Base-by-base conservation (phyloP, 805 yeast species). In the Maudiozyma pseudohumilis region DNA sequence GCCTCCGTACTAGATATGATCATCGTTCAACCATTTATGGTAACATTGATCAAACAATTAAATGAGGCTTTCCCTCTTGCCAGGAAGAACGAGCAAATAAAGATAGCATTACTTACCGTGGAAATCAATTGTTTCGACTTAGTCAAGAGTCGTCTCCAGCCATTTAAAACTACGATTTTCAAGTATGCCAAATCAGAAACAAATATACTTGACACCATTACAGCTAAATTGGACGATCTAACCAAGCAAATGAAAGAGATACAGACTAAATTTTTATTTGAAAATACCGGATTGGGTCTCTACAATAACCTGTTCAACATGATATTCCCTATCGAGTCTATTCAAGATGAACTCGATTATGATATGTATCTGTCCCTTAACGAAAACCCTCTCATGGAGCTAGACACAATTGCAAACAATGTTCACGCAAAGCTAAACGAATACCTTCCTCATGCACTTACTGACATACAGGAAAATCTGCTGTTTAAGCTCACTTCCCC, bases 401-500 rank as follows among this genome's bases (percentile, higher is more conserved):
- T 80, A 18, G 52, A 55, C 16, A 57, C 56, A 2, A 69, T 74
- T 4, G 70, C 73, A 44, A 48, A 48, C 1, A 63, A 62, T 34
- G 59, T 80, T 2, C 73, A 72, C 40, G 64, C 59, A 13, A 72
- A 70, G 44, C 54, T 60, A 12, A 54, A 56, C 35, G 55, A 52
- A 8, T 53, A 51, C 34, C 23, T 81, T 23, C 83, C 86, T 1
- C 64, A 66, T 22, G 80, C 84, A 8, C 59, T 80, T 34, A 67
- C 77, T 12, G 81, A 80, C 33, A 52, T 70, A 8, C 82, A 76
- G 52, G 73, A 67, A 40, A 68, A 72, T 11, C 60, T 67, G 40
- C 54, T 82, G 26, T 65, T 75, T 42, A 76, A 72, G 39, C 52
- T 82, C 29, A 69, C 78, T 28, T 78, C 85, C 0, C 89, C 92